Evolutionary conservation across 257 asterid genomes (phyloP).

Genomic region (Capsicum chinense): DNA sequence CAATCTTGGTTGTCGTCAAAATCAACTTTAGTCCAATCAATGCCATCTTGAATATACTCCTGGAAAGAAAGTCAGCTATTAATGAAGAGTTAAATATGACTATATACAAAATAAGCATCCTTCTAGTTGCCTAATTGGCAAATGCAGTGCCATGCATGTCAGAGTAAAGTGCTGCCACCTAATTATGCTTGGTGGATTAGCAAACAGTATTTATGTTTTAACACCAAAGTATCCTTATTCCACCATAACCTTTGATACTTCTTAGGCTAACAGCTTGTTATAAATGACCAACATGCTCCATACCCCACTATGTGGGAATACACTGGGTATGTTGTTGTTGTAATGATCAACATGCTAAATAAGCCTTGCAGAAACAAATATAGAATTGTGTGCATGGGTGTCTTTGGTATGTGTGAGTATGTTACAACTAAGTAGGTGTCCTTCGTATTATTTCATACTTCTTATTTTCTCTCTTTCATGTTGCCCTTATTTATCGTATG

Average conservation of each 20-base stretch:
- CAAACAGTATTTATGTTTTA: conserved; percentile 21
- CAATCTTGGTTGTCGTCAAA: conserved; percentile 98
- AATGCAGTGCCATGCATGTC: conserved; percentile 16
- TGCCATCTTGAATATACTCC: conserved; percentile 98
- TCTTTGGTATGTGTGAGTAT: too few relatives aligned
- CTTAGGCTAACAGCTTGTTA: conserved; percentile 23
- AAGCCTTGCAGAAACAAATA: background rate
- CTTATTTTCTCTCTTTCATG: too few relatives aligned
- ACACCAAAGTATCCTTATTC: conserved; percentile 25
- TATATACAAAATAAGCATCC: conserved; percentile 23
- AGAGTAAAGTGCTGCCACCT: conserved; percentile 15
- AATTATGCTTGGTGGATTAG: background rate
- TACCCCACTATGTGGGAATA: too few relatives aligned
- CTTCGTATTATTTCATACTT: too few relatives aligned
- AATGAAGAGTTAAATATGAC: conserved; percentile 27
- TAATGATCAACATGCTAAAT: background rate
- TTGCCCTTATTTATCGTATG: too few relatives aligned
- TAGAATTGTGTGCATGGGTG: background rate
- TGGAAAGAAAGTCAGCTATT: conserved; percentile 42
- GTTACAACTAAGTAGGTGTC: too few relatives aligned
- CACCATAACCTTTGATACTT: background rate
- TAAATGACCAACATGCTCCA: conserved; percentile 10
- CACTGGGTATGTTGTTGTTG: too few relatives aligned
- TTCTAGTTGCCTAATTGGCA: conserved; percentile 2
- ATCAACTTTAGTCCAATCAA: conserved; percentile 97